Evolutionary conservation across 2,329 filamentous ascomycete species (phyloP), one percentile per base, ranked within the genome.

Genomic region (Colletotrichum sp.): DNA sequence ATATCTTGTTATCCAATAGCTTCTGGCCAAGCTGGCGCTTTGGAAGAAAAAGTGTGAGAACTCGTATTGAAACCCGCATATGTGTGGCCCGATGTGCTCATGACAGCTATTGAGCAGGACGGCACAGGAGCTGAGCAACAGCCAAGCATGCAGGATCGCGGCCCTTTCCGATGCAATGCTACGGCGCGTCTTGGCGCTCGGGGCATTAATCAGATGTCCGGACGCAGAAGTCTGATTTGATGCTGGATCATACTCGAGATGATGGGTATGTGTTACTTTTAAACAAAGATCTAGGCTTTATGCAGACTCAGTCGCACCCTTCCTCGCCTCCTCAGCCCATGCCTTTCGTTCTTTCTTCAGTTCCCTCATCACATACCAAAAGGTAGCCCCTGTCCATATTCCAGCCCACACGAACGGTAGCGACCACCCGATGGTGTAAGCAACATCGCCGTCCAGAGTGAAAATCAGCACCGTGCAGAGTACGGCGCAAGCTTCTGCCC

Each of bases 351-450:
- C 82, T 52, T 71, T 81, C 77, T 75, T 78, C 55, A 82, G 25
- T 70, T 82, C 77, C 25, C 67, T 64, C 36, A 78, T 66, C 16
- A 82, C 82, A 70, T 80, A 83, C 74, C 76, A 79, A 29, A 81
- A 73, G 22, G 81, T 82, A 36, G 71, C 73, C 6, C 75, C 15
- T 16, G 80, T 72, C 80, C 80, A 81, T 5, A 81, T 62, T 13
- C 79, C 80, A 11, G 77, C 78, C 80, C 80, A 81, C 30, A 64
- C 78, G 34, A 81, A 81, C 3, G 80, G 80, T 29, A 79, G 67
- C 15, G 78, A 77, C 80, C 80, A 81, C 30, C 80, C 79, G 15
- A 81, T 73, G 3, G 71, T 59, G 22, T 80, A 81, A 12, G 78
- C 79, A 5, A 78, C 77, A 25, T 81, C 77, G 30, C 77, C 78